These are phyloP conservation scores for Lentinus tigrinus DNA, from an alignment of 768 basidiomycete genomes.

Conservation along the genomic window DNA sequence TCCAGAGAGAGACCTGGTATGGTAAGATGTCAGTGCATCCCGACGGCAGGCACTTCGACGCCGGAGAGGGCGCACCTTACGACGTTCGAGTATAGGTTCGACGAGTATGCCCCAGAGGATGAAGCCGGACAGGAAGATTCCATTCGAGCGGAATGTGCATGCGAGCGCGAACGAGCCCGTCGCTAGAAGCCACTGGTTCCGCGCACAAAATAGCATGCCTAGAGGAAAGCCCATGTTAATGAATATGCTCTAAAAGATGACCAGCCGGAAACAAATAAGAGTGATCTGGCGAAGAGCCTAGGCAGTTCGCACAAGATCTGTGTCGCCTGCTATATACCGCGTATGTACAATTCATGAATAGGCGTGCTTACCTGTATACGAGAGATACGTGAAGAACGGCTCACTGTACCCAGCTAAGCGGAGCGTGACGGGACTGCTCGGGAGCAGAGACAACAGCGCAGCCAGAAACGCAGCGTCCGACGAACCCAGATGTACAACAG, in stretches of 20 bases:
- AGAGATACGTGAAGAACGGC: constrained; percentile 80
- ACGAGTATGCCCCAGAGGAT: constrained; percentile 71
- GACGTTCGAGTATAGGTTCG: constrained; percentile 45
- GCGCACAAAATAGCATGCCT: constrained; percentile 63
- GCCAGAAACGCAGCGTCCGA: constrained; percentile 60
- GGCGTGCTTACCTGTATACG: constrained; percentile 73
- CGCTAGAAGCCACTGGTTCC: constrained; percentile 51
- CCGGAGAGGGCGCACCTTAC: constrained; percentile 29
- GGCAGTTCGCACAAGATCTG: too few relatives aligned
- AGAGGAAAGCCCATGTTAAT: neutral
- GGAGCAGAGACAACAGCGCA: constrained; percentile 67
- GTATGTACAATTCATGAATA: too few relatives aligned
- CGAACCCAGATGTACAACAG: constrained; percentile 53
- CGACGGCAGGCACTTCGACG: too few relatives aligned
- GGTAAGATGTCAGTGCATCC: neutral
- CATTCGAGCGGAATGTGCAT: constrained; percentile 72
- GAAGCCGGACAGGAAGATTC: constrained; percentile 73
- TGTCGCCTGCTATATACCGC: too few relatives aligned
- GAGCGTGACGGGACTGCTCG: constrained; percentile 77
- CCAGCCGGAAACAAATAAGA: neutral
- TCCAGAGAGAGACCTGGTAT: constrained; percentile 34
- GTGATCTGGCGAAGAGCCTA: neutral
- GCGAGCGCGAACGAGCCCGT: constrained; percentile 65
- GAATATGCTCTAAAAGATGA: neutral
- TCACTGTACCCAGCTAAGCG: constrained; percentile 77